Evolutionary conservation across 2,329 filamentous ascomycete species (phyloP).

Genomic region (Pseudogymnoascus sp.): DNA sequence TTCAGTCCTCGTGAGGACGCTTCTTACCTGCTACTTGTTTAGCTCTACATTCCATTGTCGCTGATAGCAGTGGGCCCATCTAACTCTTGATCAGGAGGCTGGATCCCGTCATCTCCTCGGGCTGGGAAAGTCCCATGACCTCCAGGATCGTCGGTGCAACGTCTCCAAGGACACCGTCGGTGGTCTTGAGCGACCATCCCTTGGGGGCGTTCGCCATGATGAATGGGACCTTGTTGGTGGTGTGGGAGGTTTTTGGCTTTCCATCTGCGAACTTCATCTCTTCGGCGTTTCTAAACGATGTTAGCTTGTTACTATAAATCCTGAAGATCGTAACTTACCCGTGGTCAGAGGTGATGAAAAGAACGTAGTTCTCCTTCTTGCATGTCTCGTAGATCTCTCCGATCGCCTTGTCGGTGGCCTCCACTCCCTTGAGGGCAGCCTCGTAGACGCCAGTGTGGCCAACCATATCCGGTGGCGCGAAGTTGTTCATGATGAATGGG

Average conservation of each 20-base stretch:
- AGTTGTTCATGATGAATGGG: constrained; percentile 99
- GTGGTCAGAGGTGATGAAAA: constrained; percentile 95
- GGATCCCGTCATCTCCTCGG: constrained; percentile 83
- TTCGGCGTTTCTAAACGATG: constrained; percentile 65
- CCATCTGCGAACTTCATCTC: constrained; percentile 97
- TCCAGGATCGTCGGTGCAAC: constrained; percentile 91
- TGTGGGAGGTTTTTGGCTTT: constrained; percentile 96
- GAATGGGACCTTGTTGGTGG: constrained; percentile 94
- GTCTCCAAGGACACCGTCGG: constrained; percentile 83
- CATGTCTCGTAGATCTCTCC: constrained; percentile 86
- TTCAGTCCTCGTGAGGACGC: constrained; percentile 24
- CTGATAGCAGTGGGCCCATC: constrained; percentile 15
- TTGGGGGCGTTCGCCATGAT: constrained; percentile 95
- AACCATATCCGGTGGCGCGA: constrained; percentile 98
- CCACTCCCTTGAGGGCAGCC: constrained; percentile 76
- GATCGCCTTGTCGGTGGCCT: constrained; percentile 88
- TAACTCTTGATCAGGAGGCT: constrained; percentile 70
- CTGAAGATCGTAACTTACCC: constrained; percentile 45
- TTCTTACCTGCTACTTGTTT: constrained; percentile 24
- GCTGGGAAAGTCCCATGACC: constrained; percentile 83
- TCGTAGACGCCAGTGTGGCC: constrained; percentile 97
- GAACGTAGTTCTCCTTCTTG: constrained; percentile 84
- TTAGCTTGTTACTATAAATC: constrained; percentile 18
- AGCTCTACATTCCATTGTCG: neutral
- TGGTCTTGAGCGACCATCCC: constrained; percentile 78